phyloP scores from a whole-genome alignment of 1,284 basidiomycete genomes.

The Phaffia rhodozyma region DNA sequence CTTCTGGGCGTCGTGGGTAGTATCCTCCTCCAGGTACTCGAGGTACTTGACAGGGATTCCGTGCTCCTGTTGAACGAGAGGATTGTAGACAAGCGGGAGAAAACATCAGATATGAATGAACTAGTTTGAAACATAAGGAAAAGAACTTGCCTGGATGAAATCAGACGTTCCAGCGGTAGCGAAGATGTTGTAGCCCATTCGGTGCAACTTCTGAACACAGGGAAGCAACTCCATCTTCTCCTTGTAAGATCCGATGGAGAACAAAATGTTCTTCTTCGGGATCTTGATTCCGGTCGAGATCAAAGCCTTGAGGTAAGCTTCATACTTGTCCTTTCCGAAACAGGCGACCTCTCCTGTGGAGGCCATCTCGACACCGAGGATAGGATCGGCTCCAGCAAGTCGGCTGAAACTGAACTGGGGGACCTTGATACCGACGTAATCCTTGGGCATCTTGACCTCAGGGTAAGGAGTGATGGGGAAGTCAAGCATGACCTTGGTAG shows the following conservation, averaged over 20 bases:
- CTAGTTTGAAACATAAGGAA: background rate
- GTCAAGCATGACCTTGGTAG: slow-evolving; percentile 94
- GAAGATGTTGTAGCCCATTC: slow-evolving; percentile 91
- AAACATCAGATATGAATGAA: background rate
- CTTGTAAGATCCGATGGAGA: slow-evolving; percentile 90
- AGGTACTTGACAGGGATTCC: slow-evolving; percentile 60
- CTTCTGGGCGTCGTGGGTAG: slow-evolving; percentile 61
- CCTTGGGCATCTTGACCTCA: slow-evolving; percentile 65
- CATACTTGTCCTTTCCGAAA: slow-evolving; percentile 95
- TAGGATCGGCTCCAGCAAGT: slow-evolving; percentile 88
- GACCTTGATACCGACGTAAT: slow-evolving; percentile 97
- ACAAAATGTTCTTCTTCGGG: slow-evolving; percentile 90
- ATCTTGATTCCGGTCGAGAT: slow-evolving; percentile 89
- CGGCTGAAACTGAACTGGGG: slow-evolving; percentile 97
- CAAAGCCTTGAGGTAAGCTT: slow-evolving; percentile 93
- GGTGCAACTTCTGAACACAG: slow-evolving; percentile 89
- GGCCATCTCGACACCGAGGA: slow-evolving; percentile 99
- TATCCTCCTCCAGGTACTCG: slow-evolving; percentile 68
- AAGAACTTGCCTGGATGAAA: slow-evolving; percentile 64
- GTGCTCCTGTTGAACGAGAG: slow-evolving; percentile 27
- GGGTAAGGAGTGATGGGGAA: slow-evolving; percentile 84
- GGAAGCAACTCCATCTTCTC: slow-evolving; percentile 96
- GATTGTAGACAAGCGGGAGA: slow-evolving; percentile 18
- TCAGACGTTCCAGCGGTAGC: slow-evolving; percentile 94
- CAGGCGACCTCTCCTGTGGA: slow-evolving; percentile 99